These are phyloP conservation scores for Mycena belliarum DNA, from an alignment of 768 basidiomycete species.

Conservation along the genomic window DNA sequence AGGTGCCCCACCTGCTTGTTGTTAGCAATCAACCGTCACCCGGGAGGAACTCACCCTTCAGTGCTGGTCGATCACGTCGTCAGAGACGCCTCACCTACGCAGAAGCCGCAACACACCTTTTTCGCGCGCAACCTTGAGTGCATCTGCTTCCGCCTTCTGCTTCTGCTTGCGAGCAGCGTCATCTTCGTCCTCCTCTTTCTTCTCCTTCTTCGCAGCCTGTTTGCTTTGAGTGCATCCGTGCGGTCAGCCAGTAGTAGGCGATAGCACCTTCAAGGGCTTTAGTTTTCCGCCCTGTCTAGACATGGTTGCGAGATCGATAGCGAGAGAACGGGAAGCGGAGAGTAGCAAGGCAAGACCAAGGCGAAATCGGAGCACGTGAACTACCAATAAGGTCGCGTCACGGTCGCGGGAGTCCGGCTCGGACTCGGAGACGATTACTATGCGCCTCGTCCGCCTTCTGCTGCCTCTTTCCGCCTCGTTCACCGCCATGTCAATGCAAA, in stretches of 20 bases:
- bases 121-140: constrained; percentile 69
- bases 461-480: not conserved
- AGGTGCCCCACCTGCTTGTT: constrained; percentile 59
- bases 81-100: not conserved
- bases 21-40: constrained; percentile 8
- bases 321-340: not conserved
- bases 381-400: too few relatives aligned
- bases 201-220: constrained; percentile 83
- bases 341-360: too few relatives aligned
- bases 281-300: constrained; percentile 81
- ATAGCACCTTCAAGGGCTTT: constrained; percentile 83
- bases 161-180: constrained; percentile 73
- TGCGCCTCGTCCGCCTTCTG: not conserved
- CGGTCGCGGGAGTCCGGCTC: not conserved
- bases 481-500: constrained; percentile 6
- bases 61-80: constrained; percentile 35
- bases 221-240: not conserved
- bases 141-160: constrained; percentile 74
- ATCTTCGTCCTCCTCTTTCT: constrained; percentile 71
- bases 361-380: too few relatives aligned
- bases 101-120: constrained; percentile 55
- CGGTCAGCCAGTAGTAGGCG: not conserved
- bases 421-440: too few relatives aligned
- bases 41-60: constrained; percentile 46
- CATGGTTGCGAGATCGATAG: constrained; percentile 36